Percentiles rank a stretch among this genome's conserved stretches.
Evolutionary conservation across 2,329 filamentous ascomycete genomes (phyloP).

Genomic region (Aspergillus unguis): DNA sequence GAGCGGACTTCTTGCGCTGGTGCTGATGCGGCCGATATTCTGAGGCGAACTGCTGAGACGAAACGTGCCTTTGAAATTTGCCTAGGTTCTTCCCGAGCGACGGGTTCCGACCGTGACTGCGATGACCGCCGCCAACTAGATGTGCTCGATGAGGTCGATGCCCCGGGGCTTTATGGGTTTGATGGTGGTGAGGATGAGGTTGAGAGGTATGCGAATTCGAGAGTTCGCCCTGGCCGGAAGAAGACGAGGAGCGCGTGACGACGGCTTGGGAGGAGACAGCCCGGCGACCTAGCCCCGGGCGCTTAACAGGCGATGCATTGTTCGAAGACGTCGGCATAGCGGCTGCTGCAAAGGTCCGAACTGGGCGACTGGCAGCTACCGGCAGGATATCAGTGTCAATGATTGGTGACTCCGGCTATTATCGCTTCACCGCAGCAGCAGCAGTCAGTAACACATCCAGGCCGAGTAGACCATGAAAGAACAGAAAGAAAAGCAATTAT

Average conservation of each 20-base stretch:
- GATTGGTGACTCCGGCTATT: constrained; percentile 12
- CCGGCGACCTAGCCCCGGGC: constrained; percentile 39
- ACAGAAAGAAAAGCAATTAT: constrained; percentile 16
- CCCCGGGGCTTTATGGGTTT: constrained; percentile 27
- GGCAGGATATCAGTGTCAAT: constrained; percentile 8
- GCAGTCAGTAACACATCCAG: constrained; percentile 7
- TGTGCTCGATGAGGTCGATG: constrained; percentile 42
- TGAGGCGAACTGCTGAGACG: constrained; percentile 24
- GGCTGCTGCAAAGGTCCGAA: constrained; percentile 14
- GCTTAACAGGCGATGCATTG: constrained; percentile 39
- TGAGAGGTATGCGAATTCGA: constrained; percentile 28
- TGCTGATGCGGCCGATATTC: constrained; percentile 39
- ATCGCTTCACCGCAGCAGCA: constrained; percentile 3
- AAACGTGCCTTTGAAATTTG: constrained; percentile 38
- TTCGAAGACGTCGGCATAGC: constrained; percentile 27
- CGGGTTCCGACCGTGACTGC: constrained; percentile 27
- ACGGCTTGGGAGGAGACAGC: constrained; percentile 41
- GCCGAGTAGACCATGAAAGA: constrained; percentile 5
- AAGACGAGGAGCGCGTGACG: constrained; percentile 34
- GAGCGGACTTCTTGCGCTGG: constrained; percentile 47
- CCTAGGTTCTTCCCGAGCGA: constrained; percentile 44
- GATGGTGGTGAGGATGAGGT: constrained; percentile 23
- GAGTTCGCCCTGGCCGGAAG: constrained; percentile 29
- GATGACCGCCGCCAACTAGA: constrained; percentile 41
- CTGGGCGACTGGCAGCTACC: constrained; percentile 18